phyloP scores from a whole-genome alignment of 2,329 filamentous ascomycete species.

The Trichocomaceae sp. region DNA sequence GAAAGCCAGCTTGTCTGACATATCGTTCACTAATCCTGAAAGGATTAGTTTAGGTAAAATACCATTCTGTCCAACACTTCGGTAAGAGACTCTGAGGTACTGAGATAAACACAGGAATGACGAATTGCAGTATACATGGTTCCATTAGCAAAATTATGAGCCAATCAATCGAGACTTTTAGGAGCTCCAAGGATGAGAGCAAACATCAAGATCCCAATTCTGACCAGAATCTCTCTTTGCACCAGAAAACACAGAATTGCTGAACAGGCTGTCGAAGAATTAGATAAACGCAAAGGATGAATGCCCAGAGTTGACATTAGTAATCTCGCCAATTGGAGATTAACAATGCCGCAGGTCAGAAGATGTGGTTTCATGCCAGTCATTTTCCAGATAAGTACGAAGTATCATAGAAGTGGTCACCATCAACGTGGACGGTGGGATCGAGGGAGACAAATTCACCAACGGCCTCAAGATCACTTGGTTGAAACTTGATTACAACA shows the following conservation, averaged over 20 bases:
- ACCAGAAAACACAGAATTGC: background rate
- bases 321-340: background rate
- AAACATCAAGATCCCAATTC: background rate
- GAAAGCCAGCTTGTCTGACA: too few species aligned
- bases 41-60: too few species aligned
- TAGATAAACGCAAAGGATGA: constrained; percentile 1
- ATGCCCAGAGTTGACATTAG: background rate
- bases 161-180: background rate
- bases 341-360: background rate
- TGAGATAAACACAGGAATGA: too few species aligned
- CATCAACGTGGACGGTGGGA: constrained; percentile 11
- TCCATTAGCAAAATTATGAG: background rate
- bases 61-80: too few species aligned
- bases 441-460: constrained; percentile 16
- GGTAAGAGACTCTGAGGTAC: too few species aligned
- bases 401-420: constrained; percentile 7
- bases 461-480: constrained; percentile 18
- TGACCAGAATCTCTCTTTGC: background rate
- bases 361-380: background rate
- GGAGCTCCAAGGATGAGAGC: background rate
- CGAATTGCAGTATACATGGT: too few species aligned
- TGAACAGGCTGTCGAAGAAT: background rate
- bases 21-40: too few species aligned
- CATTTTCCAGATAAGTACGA: background rate
- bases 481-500: constrained; percentile 24